Base-by-base conservation (phyloP, 495 filamentous ascomycete genomes). In the Sordaria brevicollis region DNA sequence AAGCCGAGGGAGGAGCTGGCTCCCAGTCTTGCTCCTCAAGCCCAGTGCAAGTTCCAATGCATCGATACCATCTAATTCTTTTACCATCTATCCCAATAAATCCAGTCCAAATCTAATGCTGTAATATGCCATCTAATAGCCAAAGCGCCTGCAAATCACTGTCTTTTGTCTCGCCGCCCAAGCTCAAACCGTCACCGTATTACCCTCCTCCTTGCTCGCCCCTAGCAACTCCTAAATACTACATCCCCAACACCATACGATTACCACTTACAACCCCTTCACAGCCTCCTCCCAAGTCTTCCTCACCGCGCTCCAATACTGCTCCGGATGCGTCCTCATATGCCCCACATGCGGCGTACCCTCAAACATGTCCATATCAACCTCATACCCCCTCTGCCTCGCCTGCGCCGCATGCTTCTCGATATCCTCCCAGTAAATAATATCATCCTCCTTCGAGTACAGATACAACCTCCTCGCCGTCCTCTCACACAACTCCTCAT, bases 301-400 rank as follows among this genome's bases (percentile, higher is more conserved):
- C 35, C 71, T 49, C 54, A 88, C 83, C 54, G 76, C 79, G 8
- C 69, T 71, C 87, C 86, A 89, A 72, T 89, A 89, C 70, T 82
- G 75, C 62, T 84, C 80, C 4, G 82, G 76, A 70, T 86, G 81
- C 69, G 77, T 66, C 33, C 85, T 74, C 84, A 88, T 85, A 72
- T 88, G 86, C 0, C 84, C 84, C 13, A 87, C 85, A 73, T 87
- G 85, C 2, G 80, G 76, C 21, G 84, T 84, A 21, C 84, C 84
- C 67, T 86, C 80, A 69, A 88, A 88, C 71, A 84, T 72, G 71
- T 83, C 79, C 34, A 77, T 65, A 33, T 80, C 79, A 8, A 81
- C 80, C 8, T 65, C 72, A 41, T 82, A 87, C 0, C 85, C 85
- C 39, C 69, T 74, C 25, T 69, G 73, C 71, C 78, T 77, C 3